Base-by-base conservation (phyloP, 768 basidiomycete genomes). In the Trametes cingulata region DNA sequence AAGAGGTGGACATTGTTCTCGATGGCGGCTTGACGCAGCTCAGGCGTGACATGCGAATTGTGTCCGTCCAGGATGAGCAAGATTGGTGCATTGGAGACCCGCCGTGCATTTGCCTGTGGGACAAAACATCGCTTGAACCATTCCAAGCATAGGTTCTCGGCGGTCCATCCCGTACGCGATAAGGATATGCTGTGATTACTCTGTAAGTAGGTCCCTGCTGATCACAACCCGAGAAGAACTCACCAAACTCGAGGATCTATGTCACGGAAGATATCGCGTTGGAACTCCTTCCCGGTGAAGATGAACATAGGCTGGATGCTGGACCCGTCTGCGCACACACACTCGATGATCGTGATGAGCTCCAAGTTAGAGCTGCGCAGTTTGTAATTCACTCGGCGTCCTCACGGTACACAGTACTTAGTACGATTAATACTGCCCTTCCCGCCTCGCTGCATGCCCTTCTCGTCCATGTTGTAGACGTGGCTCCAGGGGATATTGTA, bases 51-150 rank as follows among this genome's bases (percentile, higher is more conserved):
- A 64, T 82, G 80, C 0, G 79, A 81, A 36, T 70, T 71, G 67
- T 82, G 80, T 0, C 80, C 77, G 71, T 81, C 74, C n/a, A 70
- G 71, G 24, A 80, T 73, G 20, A 82, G 74, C 0, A 81, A 55
- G 35, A 78, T 75, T 6, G 64, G 67, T 17, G 72, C 70, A n/a
- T 66, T 67, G 1, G 66, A 61, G 0, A 27, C 64, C 25, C 73
- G 72, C 6, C 56, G 65, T 4, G 63, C 69, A 12, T 27, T 71
- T 1, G 74, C 73, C 35, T 74, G 68, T 3, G 74, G 78, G 54
- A 80, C 68, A 56, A 80, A 81, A 15, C 33, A 54, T 8, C 73
- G 62, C 49, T 70, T 42, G 37, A 81, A 76, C 80, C 80, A 81
- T n/a, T 73, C 56, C 0, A 40, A 17, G 33, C 73, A 70, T 7